These are phyloP conservation scores for Eleusine coracana DNA, from an alignment of 176 grass and related monocot species.

Conservation along the genomic window DNA sequence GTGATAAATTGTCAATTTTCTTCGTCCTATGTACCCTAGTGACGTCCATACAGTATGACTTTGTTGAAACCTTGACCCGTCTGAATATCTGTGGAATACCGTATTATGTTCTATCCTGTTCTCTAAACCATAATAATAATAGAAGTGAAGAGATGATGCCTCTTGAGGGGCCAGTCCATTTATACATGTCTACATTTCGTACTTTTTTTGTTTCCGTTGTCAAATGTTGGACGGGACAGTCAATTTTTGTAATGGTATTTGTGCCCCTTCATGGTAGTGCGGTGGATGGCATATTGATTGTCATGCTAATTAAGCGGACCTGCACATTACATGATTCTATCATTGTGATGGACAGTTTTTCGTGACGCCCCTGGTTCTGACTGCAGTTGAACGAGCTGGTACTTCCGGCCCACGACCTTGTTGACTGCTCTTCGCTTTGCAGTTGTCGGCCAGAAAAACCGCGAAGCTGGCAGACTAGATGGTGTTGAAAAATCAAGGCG, in stretches of 20 bases:
- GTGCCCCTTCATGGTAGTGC: background rate
- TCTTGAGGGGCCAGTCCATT: slow-evolving; percentile 22
- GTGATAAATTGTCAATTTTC: slow-evolving; percentile 41
- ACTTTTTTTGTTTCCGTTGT: slow-evolving; percentile 6
- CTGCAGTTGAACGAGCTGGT: background rate
- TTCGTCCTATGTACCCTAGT: slow-evolving; percentile 53
- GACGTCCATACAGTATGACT: slow-evolving; percentile 36
- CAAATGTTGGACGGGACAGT: background rate
- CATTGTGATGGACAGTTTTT: too few species aligned
- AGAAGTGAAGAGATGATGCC: slow-evolving; percentile 34
- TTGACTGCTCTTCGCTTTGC: background rate
- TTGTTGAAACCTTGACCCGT: slow-evolving; percentile 52
- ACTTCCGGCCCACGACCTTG: background rate
- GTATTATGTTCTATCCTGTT: slow-evolving; percentile 34
- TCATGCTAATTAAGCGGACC: too few species aligned
- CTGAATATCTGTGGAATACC: slow-evolving; percentile 48
- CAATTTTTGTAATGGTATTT: background rate
- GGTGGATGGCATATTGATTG: background rate
- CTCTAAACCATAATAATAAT: slow-evolving; percentile 24
- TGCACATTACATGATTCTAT: too few species aligned
- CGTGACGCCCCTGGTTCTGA: background rate
- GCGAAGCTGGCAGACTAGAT: background rate
- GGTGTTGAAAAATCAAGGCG: too few species aligned
- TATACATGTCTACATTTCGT: slow-evolving; percentile 24
- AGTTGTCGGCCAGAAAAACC: background rate